phyloP scores from a whole-genome alignment of 352 stramenopile genomes.

The Aphanomyces stellatus region DNA sequence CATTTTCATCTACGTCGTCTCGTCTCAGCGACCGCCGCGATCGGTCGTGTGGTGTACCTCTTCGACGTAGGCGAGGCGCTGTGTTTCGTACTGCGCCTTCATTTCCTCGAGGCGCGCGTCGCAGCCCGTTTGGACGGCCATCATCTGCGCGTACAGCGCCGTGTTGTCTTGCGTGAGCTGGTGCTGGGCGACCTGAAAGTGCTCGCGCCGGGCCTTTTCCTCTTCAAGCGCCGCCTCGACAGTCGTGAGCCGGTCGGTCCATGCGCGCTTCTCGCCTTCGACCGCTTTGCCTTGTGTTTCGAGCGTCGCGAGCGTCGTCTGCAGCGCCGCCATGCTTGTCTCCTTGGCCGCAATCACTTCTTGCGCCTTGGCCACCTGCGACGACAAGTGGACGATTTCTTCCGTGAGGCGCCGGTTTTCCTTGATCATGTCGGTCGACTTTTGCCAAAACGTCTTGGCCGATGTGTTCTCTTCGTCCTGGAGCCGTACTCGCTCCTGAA shows the following conservation, averaged over 20 bases:
- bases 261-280: slow-evolving; percentile 61
- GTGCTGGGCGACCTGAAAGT: slow-evolving; percentile 83
- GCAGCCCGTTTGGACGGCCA: slow-evolving; percentile 68
- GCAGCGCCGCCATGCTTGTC: slow-evolving; percentile 37
- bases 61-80: slow-evolving; percentile 50
- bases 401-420: slow-evolving; percentile 67
- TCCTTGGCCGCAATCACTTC: slow-evolving; percentile 58
- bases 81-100: slow-evolving; percentile 54
- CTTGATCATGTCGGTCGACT: slow-evolving; percentile 76
- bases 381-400: slow-evolving; percentile 51
- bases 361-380: slow-evolving; percentile 54
- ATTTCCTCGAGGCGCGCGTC: slow-evolving; percentile 78
- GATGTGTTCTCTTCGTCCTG: slow-evolving; percentile 68
- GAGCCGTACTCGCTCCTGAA: slow-evolving; percentile 59
- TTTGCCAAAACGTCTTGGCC: slow-evolving; percentile 75
- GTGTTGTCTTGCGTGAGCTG: slow-evolving; percentile 81
- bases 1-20: slow-evolving; percentile 20
- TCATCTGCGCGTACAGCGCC: slow-evolving; percentile 79
- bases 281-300: slow-evolving; percentile 54
- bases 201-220: slow-evolving; percentile 67
- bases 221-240: slow-evolving; percentile 55
- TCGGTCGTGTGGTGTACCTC: slow-evolving; percentile 53
- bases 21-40: no score
- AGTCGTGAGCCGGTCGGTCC: slow-evolving; percentile 50
- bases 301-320: slow-evolving; percentile 41